These are phyloP conservation scores for Claviceps maximensis DNA, from an alignment of 2,329 filamentous ascomycete genomes.

Conservation along the genomic window DNA sequence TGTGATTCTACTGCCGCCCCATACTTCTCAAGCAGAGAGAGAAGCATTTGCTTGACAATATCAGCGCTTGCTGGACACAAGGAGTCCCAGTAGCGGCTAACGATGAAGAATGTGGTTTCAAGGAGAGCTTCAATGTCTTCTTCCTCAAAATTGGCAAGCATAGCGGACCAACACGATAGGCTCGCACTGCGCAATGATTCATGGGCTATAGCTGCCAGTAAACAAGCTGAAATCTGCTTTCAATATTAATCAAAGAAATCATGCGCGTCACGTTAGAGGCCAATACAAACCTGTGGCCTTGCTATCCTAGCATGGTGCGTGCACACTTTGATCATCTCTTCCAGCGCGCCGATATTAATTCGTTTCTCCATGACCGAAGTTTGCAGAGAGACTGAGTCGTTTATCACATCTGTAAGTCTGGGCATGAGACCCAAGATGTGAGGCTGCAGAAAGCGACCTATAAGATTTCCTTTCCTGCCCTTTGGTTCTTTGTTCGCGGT, in stretches of 20 bases:
- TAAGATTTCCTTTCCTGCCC: constrained; percentile 38
- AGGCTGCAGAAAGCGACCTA: constrained; percentile 65
- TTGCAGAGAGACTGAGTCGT: constrained; percentile 44
- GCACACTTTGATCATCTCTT: constrained; percentile 73
- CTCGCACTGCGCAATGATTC: constrained; percentile 63
- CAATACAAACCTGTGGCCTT: constrained; percentile 59
- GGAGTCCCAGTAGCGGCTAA: constrained; percentile 64
- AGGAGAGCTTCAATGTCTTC: constrained; percentile 70
- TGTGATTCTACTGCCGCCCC: constrained; percentile 47
- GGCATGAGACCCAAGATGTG: constrained; percentile 82
- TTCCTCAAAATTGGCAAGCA: constrained; percentile 61
- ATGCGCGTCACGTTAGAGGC: not conserved
- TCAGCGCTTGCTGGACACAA: constrained; percentile 50
- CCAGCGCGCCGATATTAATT: constrained; percentile 68
- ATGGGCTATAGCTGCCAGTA: constrained; percentile 70
- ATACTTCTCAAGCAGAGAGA: constrained; percentile 51
- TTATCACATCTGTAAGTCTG: constrained; percentile 65
- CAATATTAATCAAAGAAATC: not conserved
- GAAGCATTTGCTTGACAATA: constrained; percentile 49
- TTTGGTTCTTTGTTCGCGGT: constrained; percentile 27
- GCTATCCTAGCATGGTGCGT: constrained; percentile 62
- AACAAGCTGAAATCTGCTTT: constrained; percentile 70
- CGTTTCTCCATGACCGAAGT: constrained; percentile 54
- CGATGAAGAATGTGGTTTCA: constrained; percentile 80
- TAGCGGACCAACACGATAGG: constrained; percentile 71